Evolutionary conservation across 176 grass and related monocot genomes (phyloP).

Genomic region (Zizania latifolia): DNA sequence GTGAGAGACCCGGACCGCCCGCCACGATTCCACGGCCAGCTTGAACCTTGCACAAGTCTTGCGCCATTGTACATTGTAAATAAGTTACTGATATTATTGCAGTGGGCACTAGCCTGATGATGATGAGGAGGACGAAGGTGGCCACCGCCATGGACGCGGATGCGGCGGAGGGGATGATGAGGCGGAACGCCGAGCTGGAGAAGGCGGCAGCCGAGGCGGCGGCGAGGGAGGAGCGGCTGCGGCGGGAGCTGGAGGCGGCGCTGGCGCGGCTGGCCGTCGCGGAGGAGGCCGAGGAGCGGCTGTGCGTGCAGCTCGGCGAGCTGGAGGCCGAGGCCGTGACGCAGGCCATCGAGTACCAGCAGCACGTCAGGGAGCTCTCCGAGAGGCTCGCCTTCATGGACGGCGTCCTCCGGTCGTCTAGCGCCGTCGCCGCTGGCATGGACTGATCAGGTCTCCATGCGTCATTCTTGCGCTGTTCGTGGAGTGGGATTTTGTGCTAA

Average conservation of each 20-base stretch:
- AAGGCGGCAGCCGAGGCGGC: slow-evolving; percentile 36
- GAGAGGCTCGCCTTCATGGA: slow-evolving; percentile 35
- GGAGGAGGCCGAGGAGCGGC: slow-evolving; percentile 78
- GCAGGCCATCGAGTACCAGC: slow-evolving; percentile 47
- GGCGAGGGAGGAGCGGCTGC: slow-evolving; percentile 50
- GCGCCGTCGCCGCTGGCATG: slow-evolving; percentile 15
- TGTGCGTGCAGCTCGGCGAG: slow-evolving; percentile 72
- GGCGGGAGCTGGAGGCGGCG: slow-evolving; percentile 56
- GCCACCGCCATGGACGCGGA: background rate
- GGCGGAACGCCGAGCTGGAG: slow-evolving; percentile 63
- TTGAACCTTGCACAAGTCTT: no score
- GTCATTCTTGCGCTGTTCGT: no score
- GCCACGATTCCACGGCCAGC: no score
- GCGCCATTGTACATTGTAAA: no score
- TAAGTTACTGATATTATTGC: no score
- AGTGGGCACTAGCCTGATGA: no score
- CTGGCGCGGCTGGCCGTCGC: slow-evolving; percentile 36
- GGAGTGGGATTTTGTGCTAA: no score
- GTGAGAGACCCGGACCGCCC: no score
- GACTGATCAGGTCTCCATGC: background rate
- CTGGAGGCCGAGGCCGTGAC: slow-evolving; percentile 59
- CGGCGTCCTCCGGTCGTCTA: no score
- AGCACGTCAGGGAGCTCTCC: slow-evolving; percentile 56
- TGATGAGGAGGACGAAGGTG: background rate
- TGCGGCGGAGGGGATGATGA: slow-evolving; percentile 42